Conservation (phyloP, 495 filamentous ascomycete genomes). For the Aspergillus bertholletiae region DNA sequence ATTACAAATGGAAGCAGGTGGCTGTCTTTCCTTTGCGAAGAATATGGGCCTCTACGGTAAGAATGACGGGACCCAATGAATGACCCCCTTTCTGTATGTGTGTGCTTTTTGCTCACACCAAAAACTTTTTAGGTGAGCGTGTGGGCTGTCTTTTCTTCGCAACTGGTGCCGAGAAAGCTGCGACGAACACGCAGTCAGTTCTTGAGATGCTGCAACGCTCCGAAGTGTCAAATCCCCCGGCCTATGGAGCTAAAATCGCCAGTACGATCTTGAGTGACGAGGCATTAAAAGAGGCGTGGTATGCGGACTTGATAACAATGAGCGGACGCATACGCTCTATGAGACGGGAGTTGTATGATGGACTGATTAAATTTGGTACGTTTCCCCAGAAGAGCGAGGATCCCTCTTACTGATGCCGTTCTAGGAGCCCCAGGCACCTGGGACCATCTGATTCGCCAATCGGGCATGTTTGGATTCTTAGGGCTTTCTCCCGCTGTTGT, state of each 20-base stretch:
- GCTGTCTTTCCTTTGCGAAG: conserved; percentile 43
- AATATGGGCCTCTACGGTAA: conserved; percentile 48
- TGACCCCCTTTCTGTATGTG: not conserved
- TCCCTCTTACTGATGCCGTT: not conserved
- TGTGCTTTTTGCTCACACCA: too few relatives aligned
- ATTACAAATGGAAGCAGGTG: conserved; percentile 22
- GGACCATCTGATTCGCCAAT: conserved; percentile 32
- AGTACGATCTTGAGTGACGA: conserved; percentile 25
- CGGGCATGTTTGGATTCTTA: conserved; percentile 43
- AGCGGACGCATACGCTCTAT: conserved; percentile 32
- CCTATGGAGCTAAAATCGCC: conserved; percentile 38
- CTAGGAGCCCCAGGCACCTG: conserved; percentile 31
- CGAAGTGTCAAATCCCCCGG: conserved; percentile 38
- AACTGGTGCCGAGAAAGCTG: conserved; percentile 10
- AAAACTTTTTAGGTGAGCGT: conserved; percentile 22
- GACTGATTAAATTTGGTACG: conserved; percentile 18
- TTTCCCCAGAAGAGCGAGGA: not conserved
- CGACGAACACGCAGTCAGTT: conserved; percentile 22
- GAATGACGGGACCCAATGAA: not conserved
- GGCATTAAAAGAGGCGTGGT: conserved; percentile 30
- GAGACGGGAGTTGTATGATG: conserved; percentile 26
- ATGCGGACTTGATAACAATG: conserved; percentile 38
- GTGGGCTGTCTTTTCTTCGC: conserved; percentile 21
- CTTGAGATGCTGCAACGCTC: conserved; percentile 35
- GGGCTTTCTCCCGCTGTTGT: conserved; percentile 27